Evolutionary conservation across 352 stramenopile species (phyloP), one percentile per base, ranked within the genome.

Genomic region (Phytophthora hibernalis): DNA sequence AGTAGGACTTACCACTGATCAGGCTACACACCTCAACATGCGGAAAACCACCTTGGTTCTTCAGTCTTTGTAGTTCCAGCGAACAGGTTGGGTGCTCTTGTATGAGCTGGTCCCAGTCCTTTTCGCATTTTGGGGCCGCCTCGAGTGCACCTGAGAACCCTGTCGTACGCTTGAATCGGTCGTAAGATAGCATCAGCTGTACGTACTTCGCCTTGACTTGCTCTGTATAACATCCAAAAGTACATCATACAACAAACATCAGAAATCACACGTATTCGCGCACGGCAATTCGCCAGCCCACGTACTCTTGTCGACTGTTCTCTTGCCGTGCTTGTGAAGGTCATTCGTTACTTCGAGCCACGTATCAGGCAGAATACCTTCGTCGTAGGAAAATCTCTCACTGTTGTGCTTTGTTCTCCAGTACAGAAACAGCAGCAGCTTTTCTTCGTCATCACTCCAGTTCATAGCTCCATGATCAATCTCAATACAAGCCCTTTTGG

Each of bases 151-250:
- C 68, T 0, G 56, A 54, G 20, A 67, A 75, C 3, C 54, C 56
- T 15, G 61, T 78, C 18, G 38, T 42, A 2, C 22, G 35, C 48
- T 74, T 78, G 57, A 72, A 78, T 21, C 62, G 33, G 2, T 69
- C 65, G 47, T 66, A 75, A 2, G 55, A 35, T 24, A 62, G 56
- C 61, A 78, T 70, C 9, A 78, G 18, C 13, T 69, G 45, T 24
- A 70, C 31, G 40, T 67, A 75, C 37, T 72, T 75, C 35, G 43
- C 61, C 60, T 75, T 75, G 30, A 73, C 51, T 64, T 78, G 56
- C 3, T 78, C 65, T 78, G 33, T 22, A 45, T 28, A 28, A 26
- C 42, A 48, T 26, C 9, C 18, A 26, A 26, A 28, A 24, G 18
- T 10, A 67, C n/a, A 37, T 12, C 21, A 21, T 24, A 53, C 12